These are phyloP conservation scores for Phyllosticta ampelicida DNA, from an alignment of 2,329 filamentous ascomycete genomes.

Conservation along the genomic window DNA sequence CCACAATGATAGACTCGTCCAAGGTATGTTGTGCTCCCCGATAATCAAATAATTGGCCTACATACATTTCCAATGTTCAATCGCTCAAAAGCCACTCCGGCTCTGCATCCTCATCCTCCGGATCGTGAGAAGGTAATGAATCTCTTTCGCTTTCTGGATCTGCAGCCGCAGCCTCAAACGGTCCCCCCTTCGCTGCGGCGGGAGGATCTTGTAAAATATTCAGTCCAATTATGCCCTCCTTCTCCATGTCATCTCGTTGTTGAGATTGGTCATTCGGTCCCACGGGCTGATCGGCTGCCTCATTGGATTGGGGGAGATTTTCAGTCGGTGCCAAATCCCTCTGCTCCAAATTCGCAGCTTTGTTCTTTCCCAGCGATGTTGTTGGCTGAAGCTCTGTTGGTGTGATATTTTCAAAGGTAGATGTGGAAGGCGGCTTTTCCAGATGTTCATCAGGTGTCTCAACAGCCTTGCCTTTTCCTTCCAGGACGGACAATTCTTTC, in stretches of 20 bases:
- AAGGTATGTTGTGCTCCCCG: neutral
- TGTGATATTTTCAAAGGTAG: too few species aligned
- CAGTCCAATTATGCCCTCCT: neutral
- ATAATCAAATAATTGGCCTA: neutral
- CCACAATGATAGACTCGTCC: neutral
- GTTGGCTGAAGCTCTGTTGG: too few species aligned
- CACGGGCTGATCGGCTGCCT: too few species aligned
- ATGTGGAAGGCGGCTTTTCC: too few species aligned
- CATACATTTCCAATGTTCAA: neutral
- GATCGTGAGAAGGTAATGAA: constrained; percentile 50
- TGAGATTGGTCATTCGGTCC: too few species aligned
- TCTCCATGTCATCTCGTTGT: neutral
- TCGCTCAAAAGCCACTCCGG: constrained; percentile 45
- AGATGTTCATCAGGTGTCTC: too few species aligned
- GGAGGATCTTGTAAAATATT: neutral
- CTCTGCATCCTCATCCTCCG: constrained; percentile 54
- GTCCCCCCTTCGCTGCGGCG: neutral
- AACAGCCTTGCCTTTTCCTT: neutral
- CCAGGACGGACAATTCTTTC: neutral
- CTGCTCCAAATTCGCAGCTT: too few species aligned
- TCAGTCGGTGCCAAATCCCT: too few species aligned
- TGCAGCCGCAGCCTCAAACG: neutral
- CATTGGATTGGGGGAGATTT: too few species aligned
- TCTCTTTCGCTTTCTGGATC: constrained; percentile 17
- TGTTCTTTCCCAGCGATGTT: too few species aligned